phyloP scores from a whole-genome alignment of 495 filamentous ascomycete species.

The Tuber aestivum region DNA sequence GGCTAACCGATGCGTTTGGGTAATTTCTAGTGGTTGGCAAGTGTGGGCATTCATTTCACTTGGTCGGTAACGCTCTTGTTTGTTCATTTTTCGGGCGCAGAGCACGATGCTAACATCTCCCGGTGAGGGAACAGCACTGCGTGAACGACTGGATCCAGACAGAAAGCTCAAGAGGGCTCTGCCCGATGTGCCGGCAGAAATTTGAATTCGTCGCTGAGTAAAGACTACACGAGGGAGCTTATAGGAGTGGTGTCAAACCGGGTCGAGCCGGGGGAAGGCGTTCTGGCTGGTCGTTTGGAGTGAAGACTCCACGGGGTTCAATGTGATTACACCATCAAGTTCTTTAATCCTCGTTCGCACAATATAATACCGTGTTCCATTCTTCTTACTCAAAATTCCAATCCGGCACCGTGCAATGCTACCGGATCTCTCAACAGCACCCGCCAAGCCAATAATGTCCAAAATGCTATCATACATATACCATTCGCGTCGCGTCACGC shows the following conservation, averaged over 20 bases:
- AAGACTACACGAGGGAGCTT: not conserved
- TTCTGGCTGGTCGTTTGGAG: constrained; percentile 42
- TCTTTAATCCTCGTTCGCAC: constrained; percentile 2
- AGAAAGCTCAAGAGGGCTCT: constrained; percentile 85
- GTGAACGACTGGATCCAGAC: constrained; percentile 93
- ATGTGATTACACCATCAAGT: not conserved
- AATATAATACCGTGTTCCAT: not conserved
- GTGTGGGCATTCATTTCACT: constrained; percentile 95
- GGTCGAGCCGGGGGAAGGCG: not conserved
- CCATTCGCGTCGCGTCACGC: constrained; percentile 1
- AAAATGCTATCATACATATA: not conserved
- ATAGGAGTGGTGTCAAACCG: constrained; percentile 3
- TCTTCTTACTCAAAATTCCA: constrained; percentile 4
- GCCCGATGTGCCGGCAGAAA: constrained; percentile 95
- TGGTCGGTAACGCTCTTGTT: constrained; percentile 60
- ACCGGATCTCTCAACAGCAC: not conserved
- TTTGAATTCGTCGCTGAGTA: constrained; percentile 16
- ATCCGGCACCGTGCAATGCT: not conserved
- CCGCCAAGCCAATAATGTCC: not conserved
- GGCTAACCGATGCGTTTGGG: not conserved
- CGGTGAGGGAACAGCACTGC: constrained; percentile 62
- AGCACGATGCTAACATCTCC: not conserved
- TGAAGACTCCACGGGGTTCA: not conserved
- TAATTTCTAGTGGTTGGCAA: constrained; percentile 70
- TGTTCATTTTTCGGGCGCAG: not conserved